phyloP scores from a whole-genome alignment of 176 grass and related monocot species.

The Tuctoria greenei region DNA sequence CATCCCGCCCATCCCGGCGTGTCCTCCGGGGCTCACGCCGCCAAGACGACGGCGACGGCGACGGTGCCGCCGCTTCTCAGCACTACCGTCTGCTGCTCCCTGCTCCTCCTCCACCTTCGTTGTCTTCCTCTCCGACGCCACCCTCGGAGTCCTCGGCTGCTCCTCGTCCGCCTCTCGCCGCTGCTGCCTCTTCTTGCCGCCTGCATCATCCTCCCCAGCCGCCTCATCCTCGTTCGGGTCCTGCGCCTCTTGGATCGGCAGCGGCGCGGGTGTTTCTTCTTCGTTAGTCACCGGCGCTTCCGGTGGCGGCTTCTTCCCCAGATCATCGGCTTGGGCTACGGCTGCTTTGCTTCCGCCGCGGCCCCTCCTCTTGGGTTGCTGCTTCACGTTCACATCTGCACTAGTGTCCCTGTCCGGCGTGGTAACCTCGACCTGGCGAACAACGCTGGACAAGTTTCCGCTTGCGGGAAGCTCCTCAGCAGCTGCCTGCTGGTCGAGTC shows the following conservation, averaged over 20 bases:
- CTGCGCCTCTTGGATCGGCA: constrained; percentile 45
- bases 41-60: neutral
- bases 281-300: neutral
- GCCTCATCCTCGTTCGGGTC: constrained; percentile 16
- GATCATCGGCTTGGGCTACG: neutral
- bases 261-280: neutral
- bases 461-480: neutral
- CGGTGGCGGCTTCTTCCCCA: neutral
- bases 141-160: constrained; percentile 17
- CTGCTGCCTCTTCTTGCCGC: neutral
- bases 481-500: neutral
- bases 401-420: neutral
- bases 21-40: neutral
- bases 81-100: neutral
- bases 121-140: constrained; percentile 14
- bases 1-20: constrained; percentile 36
- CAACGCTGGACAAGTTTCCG: constrained; percentile 13
- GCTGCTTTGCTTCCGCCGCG: neutral
- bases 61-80: neutral
- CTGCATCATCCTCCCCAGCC: neutral
- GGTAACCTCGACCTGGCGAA: constrained; percentile 42
- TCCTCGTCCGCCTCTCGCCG: neutral
- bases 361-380: neutral
- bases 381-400: neutral
- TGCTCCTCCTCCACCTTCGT: neutral